Evolutionary conservation across 1,284 basidiomycete genomes (phyloP).

Genomic region (Austropuccinia psidii): DNA sequence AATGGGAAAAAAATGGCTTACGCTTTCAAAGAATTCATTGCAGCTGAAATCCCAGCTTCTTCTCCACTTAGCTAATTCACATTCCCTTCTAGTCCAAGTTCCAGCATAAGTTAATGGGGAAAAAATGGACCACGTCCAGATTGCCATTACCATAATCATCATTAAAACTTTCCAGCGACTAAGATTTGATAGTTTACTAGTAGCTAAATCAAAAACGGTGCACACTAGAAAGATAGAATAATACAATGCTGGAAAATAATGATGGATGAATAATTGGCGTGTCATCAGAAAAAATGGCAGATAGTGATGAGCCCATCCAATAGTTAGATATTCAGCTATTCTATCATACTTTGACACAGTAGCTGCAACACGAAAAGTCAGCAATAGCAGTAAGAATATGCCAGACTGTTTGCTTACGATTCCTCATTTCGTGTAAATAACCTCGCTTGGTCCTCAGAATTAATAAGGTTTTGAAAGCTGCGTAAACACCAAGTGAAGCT

Average conservation of each 20-base stretch:
- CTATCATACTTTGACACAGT: constrained; percentile 85
- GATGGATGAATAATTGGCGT: constrained; percentile 91
- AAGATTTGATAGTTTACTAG: constrained; percentile 66
- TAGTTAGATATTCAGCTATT: constrained; percentile 78
- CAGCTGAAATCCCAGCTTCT: constrained; percentile 95
- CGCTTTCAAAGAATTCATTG: constrained; percentile 50
- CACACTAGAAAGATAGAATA: constrained; percentile 77
- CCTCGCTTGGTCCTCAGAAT: constrained; percentile 84
- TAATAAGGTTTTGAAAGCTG: constrained; percentile 63
- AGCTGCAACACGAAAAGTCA: constrained; percentile 51
- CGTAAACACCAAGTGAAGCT: constrained; percentile 62
- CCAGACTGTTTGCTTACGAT: constrained; percentile 57
- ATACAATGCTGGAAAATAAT: constrained; percentile 93
- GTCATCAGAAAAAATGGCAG: constrained; percentile 93
- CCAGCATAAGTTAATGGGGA: constrained; percentile 77
- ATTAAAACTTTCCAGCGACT: constrained; percentile 70
- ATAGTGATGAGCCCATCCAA: constrained; percentile 93
- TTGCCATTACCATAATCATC: constrained; percentile 62
- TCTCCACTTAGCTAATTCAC: constrained; percentile 70
- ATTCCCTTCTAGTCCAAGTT: constrained; percentile 75
- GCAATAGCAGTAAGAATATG: not conserved
- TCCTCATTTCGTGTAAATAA: constrained; percentile 74
- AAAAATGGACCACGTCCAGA: constrained; percentile 72
- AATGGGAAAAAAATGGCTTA: constrained; percentile 1
- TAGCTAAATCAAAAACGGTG: constrained; percentile 74